phyloP scores from a whole-genome alignment of 331 rosid species.

The Rosa hybrid region DNA sequence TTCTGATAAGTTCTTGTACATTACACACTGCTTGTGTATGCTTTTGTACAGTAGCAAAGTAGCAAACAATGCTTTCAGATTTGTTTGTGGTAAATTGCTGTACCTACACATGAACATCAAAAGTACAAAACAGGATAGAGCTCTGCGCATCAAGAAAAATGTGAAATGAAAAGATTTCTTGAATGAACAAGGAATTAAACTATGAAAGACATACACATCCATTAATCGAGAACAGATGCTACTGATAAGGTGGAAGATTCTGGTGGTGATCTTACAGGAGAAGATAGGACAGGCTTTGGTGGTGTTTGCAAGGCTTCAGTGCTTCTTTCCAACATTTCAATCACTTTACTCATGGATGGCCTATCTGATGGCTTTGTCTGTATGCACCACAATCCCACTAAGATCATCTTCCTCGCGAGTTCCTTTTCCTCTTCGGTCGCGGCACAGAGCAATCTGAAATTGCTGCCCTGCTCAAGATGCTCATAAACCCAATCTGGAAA shows the following conservation, averaged over 20 bases:
- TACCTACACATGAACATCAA: not conserved
- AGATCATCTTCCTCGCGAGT: slow-evolving; percentile 33
- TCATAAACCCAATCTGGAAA: slow-evolving; percentile 38
- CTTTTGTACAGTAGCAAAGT: too few species aligned
- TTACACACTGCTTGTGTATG: too few species aligned
- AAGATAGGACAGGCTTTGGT: slow-evolving; percentile 38
- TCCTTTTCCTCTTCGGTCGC: slow-evolving; percentile 25
- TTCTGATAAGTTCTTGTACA: too few species aligned
- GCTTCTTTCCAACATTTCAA: too few species aligned
- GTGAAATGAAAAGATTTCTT: too few species aligned
- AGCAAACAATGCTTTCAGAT: too few species aligned
- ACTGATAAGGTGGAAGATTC: slow-evolving; percentile 19
- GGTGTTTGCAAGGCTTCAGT: slow-evolving; percentile 30
- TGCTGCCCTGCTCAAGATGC: slow-evolving; percentile 17
- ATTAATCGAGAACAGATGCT: not conserved
- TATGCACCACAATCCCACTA: slow-evolving; percentile 53
- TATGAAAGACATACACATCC: not conserved
- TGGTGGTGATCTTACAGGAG: slow-evolving; percentile 16
- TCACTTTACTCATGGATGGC: slow-evolving; percentile 39
- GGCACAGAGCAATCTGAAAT: not conserved
- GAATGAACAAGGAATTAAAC: not conserved
- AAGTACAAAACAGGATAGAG: too few species aligned
- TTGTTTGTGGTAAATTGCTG: not conserved
- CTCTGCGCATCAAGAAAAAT: too few species aligned
- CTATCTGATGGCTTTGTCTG: slow-evolving; percentile 41